Evolutionary conservation across 176 grass and related monocot species (phyloP).

Genomic region (Lolium multiflorum): DNA sequence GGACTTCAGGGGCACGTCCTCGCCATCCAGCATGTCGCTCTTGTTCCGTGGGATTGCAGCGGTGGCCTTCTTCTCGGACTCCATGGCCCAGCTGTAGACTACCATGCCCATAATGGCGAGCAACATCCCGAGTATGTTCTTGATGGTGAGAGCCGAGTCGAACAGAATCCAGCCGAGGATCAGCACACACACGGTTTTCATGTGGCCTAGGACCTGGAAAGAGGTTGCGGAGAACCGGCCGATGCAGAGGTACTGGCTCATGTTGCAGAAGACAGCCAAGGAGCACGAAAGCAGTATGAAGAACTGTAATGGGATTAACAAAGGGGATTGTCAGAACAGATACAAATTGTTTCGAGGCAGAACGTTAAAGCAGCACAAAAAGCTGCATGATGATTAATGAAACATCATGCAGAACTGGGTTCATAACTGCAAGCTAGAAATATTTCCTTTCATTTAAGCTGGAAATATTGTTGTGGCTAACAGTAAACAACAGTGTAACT

Average conservation of each 20-base stretch:
- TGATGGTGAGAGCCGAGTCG: constrained; percentile 80
- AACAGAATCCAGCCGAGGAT: constrained; percentile 90
- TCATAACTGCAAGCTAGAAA: constrained; percentile 3
- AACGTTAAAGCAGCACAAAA: neutral
- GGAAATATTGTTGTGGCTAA: neutral
- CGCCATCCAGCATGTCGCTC: constrained; percentile 59
- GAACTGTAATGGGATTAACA: constrained; percentile 57
- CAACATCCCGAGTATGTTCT: constrained; percentile 89
- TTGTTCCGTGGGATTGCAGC: constrained; percentile 42
- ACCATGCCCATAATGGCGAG: constrained; percentile 93
- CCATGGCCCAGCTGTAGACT: constrained; percentile 86
- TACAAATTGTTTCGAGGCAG: neutral
- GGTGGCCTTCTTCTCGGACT: constrained; percentile 62
- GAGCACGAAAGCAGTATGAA: constrained; percentile 90
- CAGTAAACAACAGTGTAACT: neutral
- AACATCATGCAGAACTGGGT: neutral
- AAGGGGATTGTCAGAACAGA: constrained; percentile 20
- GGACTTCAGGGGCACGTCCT: constrained; percentile 78
- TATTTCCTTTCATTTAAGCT: neutral
- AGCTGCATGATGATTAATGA: constrained; percentile 22
- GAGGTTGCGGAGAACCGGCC: constrained; percentile 91
- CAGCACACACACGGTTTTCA: constrained; percentile 88
- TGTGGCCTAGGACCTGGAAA: constrained; percentile 94
- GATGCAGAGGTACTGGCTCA: constrained; percentile 97
- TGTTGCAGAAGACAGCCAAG: constrained; percentile 91